These are phyloP conservation scores for Calonectria multiphialidica DNA, from an alignment of 2,329 filamentous ascomycete species.

Conservation along the genomic window DNA sequence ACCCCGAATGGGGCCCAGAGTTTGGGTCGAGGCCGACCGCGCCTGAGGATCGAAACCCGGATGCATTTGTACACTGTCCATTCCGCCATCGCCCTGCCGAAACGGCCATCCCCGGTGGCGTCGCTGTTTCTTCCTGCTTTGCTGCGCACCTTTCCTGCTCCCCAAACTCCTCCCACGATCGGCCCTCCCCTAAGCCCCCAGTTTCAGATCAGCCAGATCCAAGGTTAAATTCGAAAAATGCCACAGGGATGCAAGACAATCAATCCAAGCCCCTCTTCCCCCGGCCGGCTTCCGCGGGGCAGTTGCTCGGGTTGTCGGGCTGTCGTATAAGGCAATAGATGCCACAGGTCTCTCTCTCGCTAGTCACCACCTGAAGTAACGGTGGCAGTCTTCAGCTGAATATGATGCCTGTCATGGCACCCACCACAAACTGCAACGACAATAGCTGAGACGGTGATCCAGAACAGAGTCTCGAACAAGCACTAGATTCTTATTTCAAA, in stretches of 20 bases:
- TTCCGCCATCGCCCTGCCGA: not conserved
- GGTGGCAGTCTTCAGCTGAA: not conserved
- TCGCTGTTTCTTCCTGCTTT: not conserved
- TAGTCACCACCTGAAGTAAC: not conserved
- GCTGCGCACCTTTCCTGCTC: not conserved
- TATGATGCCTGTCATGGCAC: too few relatives aligned
- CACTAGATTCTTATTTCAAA: not conserved
- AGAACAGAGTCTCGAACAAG: not conserved
- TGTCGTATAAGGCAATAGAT: not conserved
- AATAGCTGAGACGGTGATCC: not conserved
- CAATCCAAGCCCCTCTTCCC: not conserved
- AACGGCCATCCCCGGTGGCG: constrained; percentile 5
- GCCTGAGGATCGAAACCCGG: not conserved
- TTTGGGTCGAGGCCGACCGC: not conserved
- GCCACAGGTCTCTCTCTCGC: not conserved
- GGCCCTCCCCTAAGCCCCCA: not conserved
- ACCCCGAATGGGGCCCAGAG: not conserved
- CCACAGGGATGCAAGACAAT: not conserved
- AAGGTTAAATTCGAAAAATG: not conserved
- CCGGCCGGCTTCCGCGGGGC: not conserved
- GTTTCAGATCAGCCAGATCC: not conserved
- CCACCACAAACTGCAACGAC: not conserved
- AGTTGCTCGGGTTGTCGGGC: not conserved
- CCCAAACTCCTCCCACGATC: not conserved
- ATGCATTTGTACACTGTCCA: not conserved